Evolutionary conservation across 2,329 filamentous ascomycete species (phyloP), one percentile per base, ranked within the genome.

Genomic region (Metarhizium sp.): DNA sequence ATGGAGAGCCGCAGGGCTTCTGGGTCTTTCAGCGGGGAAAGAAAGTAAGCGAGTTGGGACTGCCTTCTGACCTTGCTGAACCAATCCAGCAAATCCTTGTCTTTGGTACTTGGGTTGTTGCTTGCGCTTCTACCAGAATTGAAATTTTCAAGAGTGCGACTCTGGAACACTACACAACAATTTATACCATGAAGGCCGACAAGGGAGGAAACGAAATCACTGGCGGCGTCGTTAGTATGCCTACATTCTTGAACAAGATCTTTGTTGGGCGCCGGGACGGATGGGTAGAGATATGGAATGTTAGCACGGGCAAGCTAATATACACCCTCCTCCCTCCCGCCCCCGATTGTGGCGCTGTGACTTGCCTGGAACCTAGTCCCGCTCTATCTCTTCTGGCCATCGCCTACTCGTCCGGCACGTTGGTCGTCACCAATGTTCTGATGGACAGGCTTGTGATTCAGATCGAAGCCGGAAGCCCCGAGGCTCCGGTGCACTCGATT

Each of bases 281-380:
- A 6, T 87, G 85, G 69, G 86, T 96, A 8, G 94, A 99, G 67
- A 95, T 99, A 52, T 99, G 94, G 92, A 99, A 99, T 67, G 77
- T 99, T 58, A 95, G 88, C 67, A 96, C 90, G 3, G 92, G 82
- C 50, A 96, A 95, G 69, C 78, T 96, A 54, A 83, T 99, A 32
- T 95, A 96, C 70, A 95, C 91, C 2, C 86, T 99, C 52, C 75
- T 94, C 14, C 88, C 94, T 1, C 85, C 88, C 0, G 80, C 81
- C 8, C 77, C 85, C 2, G 79, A 85, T 53, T 86, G 82, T 62
- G 92, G 92, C 50, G 78, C 87, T 14, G 88, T 97, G n/a, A 95
- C 90, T 6, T 90, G 90, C 46, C 75, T 99, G 52, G 84, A 95
- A 61, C 86, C 92, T 0, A 87, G 89, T 1, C 88, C 92, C 1